Evolutionary conservation across 2,329 filamentous ascomycete species (phyloP), one percentile per base, ranked within the genome.

Genomic region (Berkeleyomyces rouxiae): DNA sequence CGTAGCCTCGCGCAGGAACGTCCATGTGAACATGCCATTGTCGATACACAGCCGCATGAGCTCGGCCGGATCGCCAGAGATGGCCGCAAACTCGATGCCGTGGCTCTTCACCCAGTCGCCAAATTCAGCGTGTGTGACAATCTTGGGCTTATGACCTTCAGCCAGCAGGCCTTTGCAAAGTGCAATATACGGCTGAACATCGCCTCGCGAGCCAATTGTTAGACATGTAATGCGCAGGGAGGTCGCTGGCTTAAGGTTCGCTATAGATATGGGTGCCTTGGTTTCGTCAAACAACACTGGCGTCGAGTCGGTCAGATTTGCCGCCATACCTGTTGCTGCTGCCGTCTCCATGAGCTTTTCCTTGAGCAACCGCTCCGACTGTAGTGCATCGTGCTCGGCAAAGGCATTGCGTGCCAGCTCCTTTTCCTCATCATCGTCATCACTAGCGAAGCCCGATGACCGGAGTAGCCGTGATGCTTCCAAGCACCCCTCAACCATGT

Each of bases 161-260:
- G 86, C 87, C 49, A 95, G 73, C 1, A 99, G 76, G 0, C 88
- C 90, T 70, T 96, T 96, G 75, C 93, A 96, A 0, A 99, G 78
- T 0, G 93, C 90, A 71, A 99, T 97, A 71, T 97, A 99, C 0
- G 93, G 93, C 71, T 99, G 93, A 3, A 99, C 92, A 71, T 99
- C 93, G 33, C 93, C 93, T 64, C 93, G 82, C 10, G 92, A 96
- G 13, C 93, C 93, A 66, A 99, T 99, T 0, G 93, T 99, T 44
- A 99, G 77, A 71, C 93, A 99, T 1, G 92, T 96, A 65, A 99
- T 87, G 23, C 79, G 85, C 71, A 99, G 76, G 1, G 91, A 78
- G 67, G 88, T 79, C 1, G 83, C 75, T 0, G 93, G 92, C 73
- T 95, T 96, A 75, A 96, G 95, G 67, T 93, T 90, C 66, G 96